Percentiles rank a stretch among this genome's conserved stretches.
These are phyloP conservation scores for Kwoniella shandongensis DNA, from an alignment of 768 basidiomycete species.

Conservation along the genomic window DNA sequence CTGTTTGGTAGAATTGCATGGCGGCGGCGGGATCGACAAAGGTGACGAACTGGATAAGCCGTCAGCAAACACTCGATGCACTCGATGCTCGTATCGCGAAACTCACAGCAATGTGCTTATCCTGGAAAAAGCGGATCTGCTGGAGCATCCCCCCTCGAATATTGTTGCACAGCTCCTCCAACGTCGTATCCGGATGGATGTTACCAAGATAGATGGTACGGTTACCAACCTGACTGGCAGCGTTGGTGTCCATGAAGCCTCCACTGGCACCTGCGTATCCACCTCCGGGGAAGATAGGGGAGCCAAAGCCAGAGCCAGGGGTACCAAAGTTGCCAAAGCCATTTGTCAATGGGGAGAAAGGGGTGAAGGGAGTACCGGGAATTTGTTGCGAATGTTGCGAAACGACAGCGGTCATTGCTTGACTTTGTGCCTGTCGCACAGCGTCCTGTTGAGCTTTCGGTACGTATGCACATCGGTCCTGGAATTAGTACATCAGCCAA, in stretches of 20 bases:
- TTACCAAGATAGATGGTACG: slow-evolving; percentile 94
- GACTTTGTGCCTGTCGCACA: slow-evolving; percentile 59
- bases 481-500: background rate
- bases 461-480: slow-evolving; percentile 92
- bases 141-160: slow-evolving; percentile 95
- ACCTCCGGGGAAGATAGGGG: slow-evolving; percentile 52
- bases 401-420: slow-evolving; percentile 51
- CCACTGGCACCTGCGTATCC: slow-evolving; percentile 36
- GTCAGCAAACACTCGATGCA: background rate
- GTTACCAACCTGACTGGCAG: slow-evolving; percentile 66
- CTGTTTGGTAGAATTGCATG: slow-evolving; percentile 90
- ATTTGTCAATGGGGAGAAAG: slow-evolving; percentile 46
- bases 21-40: slow-evolving; percentile 93
- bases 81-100: background rate
- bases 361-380: slow-evolving; percentile 51
- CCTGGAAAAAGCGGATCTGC: slow-evolving; percentile 91
- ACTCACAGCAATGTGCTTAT: slow-evolving; percentile 93
- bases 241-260: slow-evolving; percentile 34
- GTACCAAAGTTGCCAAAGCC: slow-evolving; percentile 35
- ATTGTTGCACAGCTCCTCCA: slow-evolving; percentile 93
- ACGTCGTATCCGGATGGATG: slow-evolving; percentile 91
- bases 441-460: slow-evolving; percentile 78
- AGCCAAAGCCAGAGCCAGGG: slow-evolving; percentile 30
- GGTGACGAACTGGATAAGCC: slow-evolving; percentile 72
- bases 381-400: slow-evolving; percentile 46